Evolutionary conservation across 805 yeast species (phyloP), one percentile per base, ranked within the genome.

Genomic region (Spathaspora gorwiae): DNA sequence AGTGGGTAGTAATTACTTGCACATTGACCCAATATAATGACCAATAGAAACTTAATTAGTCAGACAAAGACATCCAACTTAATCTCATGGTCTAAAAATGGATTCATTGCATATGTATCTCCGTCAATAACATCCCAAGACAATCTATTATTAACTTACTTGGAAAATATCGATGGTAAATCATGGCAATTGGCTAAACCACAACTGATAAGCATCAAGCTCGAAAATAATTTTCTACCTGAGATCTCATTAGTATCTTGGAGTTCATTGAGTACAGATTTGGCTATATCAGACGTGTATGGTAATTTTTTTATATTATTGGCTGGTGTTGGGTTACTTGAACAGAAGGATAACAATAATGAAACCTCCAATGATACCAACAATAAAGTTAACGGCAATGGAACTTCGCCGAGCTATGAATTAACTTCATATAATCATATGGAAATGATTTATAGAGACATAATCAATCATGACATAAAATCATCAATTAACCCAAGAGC

Each of bases 31-130:
- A 41, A 15, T 24, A 8, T 31, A 6, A 7, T 24, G n/a, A 37
- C 37, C 10, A 45, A 42, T 33, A 29, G 41, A 26, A 29, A 45
- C 14, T 33, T 45, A 36, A 9, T 11, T 9, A 29, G 32, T 3
- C 32, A 29, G 5, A 37, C 40, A 15, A 37, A 42, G 5, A 37
- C 46, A 26, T 46, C 57, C 2, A 45, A 49, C 11, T 34, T 52
- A 19, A 73, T 84, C 8, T 76, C 88, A 9, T 89, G 96, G 96
- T 86, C 95, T 9, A 79, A 81, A 52, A 85, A 83, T 52, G 97
- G 97, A 11, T 80, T 88, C 53, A 76, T 90, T 30, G 95, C 96
- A 1, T 88, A 84, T 54, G 66, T 80, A 6, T 73, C 77, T 45
- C 32, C 32, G 3, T 9, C 32, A 9, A 29, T 9, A 9, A 5